phyloP scores from a whole-genome alignment of 1,284 basidiomycete genomes.

The Jaminaea rosea region DNA sequence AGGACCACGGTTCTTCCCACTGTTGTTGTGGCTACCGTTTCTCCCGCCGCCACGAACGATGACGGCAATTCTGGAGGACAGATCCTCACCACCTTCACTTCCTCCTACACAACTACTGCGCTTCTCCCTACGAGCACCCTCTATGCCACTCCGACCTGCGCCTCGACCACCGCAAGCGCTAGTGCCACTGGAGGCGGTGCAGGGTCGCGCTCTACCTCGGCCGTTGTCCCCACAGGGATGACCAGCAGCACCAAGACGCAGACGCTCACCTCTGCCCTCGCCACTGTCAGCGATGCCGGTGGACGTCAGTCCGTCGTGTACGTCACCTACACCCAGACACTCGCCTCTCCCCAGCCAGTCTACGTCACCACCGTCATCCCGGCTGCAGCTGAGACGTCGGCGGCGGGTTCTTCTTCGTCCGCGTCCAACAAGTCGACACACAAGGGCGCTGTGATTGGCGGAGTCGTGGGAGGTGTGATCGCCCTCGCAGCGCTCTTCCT shows the following conservation, averaged over 20 bases:
- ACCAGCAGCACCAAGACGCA: slow-evolving; percentile 49
- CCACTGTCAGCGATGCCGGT: not conserved
- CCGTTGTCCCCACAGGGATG: too few species aligned
- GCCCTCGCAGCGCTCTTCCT: not conserved
- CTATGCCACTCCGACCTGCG: not conserved
- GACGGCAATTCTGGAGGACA: not conserved
- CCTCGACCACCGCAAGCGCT: not conserved
- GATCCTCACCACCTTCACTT: not conserved
- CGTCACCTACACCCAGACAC: not conserved
- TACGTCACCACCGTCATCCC: not conserved
- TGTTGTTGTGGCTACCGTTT: not conserved
- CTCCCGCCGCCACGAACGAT: not conserved
- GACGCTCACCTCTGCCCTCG: slow-evolving; percentile 31
- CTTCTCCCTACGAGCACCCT: not conserved
- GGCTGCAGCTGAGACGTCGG: not conserved
- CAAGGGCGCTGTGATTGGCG: not conserved
- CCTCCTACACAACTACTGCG: not conserved
- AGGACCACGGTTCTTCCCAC: not conserved
- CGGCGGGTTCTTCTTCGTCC: not conserved
- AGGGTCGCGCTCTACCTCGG: not conserved
- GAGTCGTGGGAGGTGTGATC: not conserved
- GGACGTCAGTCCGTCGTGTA: not conserved
- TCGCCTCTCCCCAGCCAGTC: not conserved
- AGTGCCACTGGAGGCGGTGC: not conserved
- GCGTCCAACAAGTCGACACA: not conserved